Evolutionary conservation across 2,329 filamentous ascomycete species (phyloP), one percentile per base, ranked within the genome.

Genomic region (Geosmithia flava): DNA sequence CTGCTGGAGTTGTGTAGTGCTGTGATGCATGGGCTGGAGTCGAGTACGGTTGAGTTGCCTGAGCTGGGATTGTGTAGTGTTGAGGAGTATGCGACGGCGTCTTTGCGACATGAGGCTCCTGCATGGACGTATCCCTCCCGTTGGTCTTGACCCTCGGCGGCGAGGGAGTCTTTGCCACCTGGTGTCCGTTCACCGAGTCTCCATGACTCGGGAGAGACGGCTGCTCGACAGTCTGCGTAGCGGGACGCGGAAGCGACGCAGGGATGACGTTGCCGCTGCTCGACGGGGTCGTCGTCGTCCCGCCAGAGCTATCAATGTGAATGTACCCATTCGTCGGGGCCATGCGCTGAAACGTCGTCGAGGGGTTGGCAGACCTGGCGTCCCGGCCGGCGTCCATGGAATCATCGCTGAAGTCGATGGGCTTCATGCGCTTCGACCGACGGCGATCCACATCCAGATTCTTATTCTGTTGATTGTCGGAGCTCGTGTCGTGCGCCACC

Each of bases 241-340:
- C 13, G 7, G 17, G 41, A 37, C 13, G 33, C 33, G 33, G 41
- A 13, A 45, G n/a, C 6, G 48, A 46, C 6, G 48, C 48, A 13
- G 48, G 45, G 23, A 50, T 33, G 20, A 50, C 33, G 33, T 16
- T 23, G 23, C 41, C 17, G 29, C 48, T 48, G 6, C 42, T 42
- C 19, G 45, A 16, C 10, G 44, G 44, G 6, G 37, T 48, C 8
- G 46, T 42, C 19, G 45, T 27, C 10, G 44, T 46, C 6, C 33
- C 20, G 44, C 48, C 44, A 11, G 49, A 50, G 29, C 49, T 50
- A 4, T 42, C 15, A n/a, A 48, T 44, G 11, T 30, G 20, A 17
- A 20, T n/a, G 10, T 33, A 47, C n/a, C 8, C 20, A 20, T 42
- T 47, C 10, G 46, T 47, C 3, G 46, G 27, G 20, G 46, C 33